Conservation (phyloP, 73 alveolate species). For the Tetrahymena elliotti region DNA sequence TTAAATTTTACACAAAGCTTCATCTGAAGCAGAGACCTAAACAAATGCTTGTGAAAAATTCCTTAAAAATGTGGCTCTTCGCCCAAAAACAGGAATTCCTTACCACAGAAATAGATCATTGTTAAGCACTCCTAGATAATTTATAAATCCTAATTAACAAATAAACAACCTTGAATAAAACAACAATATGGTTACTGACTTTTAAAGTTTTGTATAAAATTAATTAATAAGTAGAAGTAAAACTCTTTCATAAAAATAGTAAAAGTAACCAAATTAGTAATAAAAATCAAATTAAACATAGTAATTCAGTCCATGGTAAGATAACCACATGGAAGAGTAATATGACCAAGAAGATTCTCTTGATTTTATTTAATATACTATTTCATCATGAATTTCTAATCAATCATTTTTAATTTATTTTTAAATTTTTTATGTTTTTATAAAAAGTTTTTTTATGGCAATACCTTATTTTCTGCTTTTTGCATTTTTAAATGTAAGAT, state of each 20-base stretch:
- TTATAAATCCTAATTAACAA: not conserved
- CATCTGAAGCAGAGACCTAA: not conserved
- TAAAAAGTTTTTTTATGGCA: too few relatives aligned
- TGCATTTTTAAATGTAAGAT: too few relatives aligned
- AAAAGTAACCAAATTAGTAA: not conserved
- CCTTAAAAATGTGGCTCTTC: not conserved
- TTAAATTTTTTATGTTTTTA: too few relatives aligned
- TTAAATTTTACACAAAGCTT: not conserved
- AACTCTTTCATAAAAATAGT: not conserved
- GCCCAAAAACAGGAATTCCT: not conserved
- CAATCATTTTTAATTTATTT: not conserved
- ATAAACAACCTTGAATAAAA: not conserved
- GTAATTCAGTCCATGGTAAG: not conserved
- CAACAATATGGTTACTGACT: too few relatives aligned
- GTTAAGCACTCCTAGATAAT: not conserved
- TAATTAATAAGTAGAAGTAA: not conserved
- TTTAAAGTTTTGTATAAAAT: not conserved
- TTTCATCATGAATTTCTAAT: not conserved
- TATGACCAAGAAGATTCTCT: not conserved
- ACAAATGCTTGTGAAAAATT: not conserved
- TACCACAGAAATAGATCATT: not conserved
- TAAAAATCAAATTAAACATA: not conserved
- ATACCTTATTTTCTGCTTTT: too few relatives aligned
- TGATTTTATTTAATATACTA: not conserved
- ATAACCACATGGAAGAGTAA: not conserved